Percentiles rank a stretch among this genome's conserved stretches.
These are phyloP conservation scores for Turritis glabra DNA, from an alignment of 345 rosid species.

Conservation along the genomic window DNA sequence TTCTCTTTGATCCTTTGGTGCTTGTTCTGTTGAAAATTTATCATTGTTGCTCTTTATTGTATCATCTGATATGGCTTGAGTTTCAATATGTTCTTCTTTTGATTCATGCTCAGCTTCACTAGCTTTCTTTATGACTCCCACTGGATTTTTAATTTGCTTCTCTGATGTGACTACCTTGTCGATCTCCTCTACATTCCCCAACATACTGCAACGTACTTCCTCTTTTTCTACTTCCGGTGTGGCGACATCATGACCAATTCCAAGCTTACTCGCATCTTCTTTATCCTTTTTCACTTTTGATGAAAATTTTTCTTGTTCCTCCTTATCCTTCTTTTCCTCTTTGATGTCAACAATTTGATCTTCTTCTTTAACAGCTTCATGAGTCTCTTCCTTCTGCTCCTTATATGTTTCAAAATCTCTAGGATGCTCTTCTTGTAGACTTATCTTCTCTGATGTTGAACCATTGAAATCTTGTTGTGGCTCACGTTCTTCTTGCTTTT, in stretches of 20 bases:
- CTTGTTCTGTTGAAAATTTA: slow-evolving; percentile 1
- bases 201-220: background rate
- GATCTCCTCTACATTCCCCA: slow-evolving; percentile 12
- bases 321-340: slow-evolving; percentile 31
- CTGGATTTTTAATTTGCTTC: background rate
- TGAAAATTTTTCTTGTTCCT: slow-evolving; percentile 15
- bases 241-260: background rate
- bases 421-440: slow-evolving; percentile 9
- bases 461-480: background rate
- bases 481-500: slow-evolving; percentile 21
- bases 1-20: background rate
- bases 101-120: slow-evolving; percentile 9
- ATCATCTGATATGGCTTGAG: slow-evolving; percentile 8
- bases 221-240: background rate
- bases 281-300: slow-evolving; percentile 9
- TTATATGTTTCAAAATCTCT: background rate
- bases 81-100: background rate
- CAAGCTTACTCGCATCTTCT: slow-evolving; percentile 11
- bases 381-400: slow-evolving; percentile 28
- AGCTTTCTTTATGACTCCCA: background rate
- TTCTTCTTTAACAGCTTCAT: slow-evolving; percentile 19
- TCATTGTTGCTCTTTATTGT: background rate
- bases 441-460: slow-evolving; percentile 10
- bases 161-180: slow-evolving; percentile 5
- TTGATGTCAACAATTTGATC: slow-evolving; percentile 10